phyloP scores from a whole-genome alignment of 139 green algal genomes.

The Closterium sp. region DNA sequence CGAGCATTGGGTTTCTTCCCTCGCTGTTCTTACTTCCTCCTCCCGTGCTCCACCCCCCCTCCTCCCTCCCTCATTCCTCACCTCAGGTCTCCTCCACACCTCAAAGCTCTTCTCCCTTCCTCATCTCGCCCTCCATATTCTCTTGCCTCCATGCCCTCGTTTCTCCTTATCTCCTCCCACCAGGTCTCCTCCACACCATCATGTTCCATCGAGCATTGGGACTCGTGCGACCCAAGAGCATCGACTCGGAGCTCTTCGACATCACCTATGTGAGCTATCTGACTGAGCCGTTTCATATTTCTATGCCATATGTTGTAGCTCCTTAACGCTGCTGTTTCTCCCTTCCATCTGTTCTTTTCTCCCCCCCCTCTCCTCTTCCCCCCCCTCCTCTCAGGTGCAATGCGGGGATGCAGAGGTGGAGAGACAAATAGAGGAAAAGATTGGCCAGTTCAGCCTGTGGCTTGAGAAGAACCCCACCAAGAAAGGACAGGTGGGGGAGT shows the following conservation, averaged over 20 bases:
- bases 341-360: background rate
- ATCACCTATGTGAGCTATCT: slow-evolving; percentile 80
- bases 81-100: too few species aligned
- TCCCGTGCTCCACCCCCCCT: background rate
- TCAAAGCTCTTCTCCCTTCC: background rate
- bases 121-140: background rate
- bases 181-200: slow-evolving; percentile 86
- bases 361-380: background rate
- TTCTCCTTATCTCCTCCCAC: background rate
- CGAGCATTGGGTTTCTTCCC: too few species aligned
- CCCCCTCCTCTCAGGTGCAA: slow-evolving; percentile 61
- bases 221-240: slow-evolving; percentile 72
- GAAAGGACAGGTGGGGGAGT: slow-evolving; percentile 43
- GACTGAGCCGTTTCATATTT: background rate
- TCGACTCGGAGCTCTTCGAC: slow-evolving; percentile 89
- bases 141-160: background rate
- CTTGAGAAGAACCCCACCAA: slow-evolving; percentile 54
- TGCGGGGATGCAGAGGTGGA: slow-evolving; percentile 74
- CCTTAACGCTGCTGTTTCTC: background rate
- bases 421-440: slow-evolving; percentile 66
- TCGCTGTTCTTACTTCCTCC: background rate
- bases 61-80: background rate
- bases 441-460: slow-evolving; percentile 67
- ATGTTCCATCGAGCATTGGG: slow-evolving; percentile 88
- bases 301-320: background rate